These are phyloP conservation scores for Arthrinium puccinioides DNA, from an alignment of 2,329 filamentous ascomycete species.

Conservation along the genomic window DNA sequence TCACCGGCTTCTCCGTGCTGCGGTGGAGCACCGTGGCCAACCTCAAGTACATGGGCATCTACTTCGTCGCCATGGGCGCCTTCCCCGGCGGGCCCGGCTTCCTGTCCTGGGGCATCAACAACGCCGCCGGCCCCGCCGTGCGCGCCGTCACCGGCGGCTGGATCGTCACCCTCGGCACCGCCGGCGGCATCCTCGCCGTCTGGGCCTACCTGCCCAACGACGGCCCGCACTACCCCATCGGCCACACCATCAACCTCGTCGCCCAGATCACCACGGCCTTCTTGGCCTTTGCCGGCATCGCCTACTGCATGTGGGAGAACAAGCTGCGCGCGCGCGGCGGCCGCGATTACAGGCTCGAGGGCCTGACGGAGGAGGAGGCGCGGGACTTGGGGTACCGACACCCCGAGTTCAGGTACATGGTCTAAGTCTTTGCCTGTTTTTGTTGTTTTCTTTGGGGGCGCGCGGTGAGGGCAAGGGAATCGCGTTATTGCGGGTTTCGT, in stretches of 20 bases:
- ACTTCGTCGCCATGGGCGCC: slow-evolving; percentile 46
- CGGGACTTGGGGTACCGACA: slow-evolving; percentile 43
- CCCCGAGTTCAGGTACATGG: slow-evolving; percentile 49
- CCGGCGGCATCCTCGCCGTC: slow-evolving; percentile 48
- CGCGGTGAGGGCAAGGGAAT: neutral
- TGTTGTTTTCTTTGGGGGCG: neutral
- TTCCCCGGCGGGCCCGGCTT: slow-evolving; percentile 53
- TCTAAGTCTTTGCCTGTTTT: slow-evolving; percentile 20
- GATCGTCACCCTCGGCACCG: slow-evolving; percentile 46
- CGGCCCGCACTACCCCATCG: slow-evolving; percentile 37
- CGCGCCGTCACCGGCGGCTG: slow-evolving; percentile 49
- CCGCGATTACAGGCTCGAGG: slow-evolving; percentile 40
- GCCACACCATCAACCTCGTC: slow-evolving; percentile 49
- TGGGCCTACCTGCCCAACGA: slow-evolving; percentile 46
- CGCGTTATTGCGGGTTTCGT: neutral
- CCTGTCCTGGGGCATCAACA: slow-evolving; percentile 52
- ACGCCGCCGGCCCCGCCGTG: slow-evolving; percentile 47
- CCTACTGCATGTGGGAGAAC: slow-evolving; percentile 49
- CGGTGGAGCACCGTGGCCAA: slow-evolving; percentile 29
- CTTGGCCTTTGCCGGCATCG: slow-evolving; percentile 39
- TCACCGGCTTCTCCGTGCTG: slow-evolving; percentile 44
- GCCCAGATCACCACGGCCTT: slow-evolving; percentile 38
- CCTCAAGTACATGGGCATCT: slow-evolving; percentile 42
- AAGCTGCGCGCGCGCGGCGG: slow-evolving; percentile 36
- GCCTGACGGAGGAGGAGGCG: slow-evolving; percentile 37